phyloP scores from a whole-genome alignment of 2,329 filamentous ascomycete species.

The Fusarium torulosum region DNA sequence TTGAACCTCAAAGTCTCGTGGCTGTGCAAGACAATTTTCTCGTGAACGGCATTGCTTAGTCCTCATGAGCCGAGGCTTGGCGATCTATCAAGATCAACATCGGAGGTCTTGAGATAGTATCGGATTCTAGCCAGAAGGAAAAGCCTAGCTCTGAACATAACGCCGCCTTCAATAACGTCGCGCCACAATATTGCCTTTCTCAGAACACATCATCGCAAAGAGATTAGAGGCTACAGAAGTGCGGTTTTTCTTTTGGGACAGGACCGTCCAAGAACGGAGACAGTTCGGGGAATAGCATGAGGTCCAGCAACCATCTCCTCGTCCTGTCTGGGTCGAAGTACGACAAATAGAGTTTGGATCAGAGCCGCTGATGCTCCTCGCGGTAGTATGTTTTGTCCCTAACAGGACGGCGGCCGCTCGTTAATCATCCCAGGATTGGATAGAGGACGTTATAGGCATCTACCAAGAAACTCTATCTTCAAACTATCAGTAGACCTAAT shows the following conservation, averaged over 20 bases:
- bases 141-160: constrained; percentile 9
- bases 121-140: neutral
- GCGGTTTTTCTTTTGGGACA: constrained; percentile 1
- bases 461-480: constrained; percentile 28
- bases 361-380: constrained; percentile 35
- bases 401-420: constrained; percentile 9
- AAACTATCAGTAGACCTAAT: constrained; percentile 7
- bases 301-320: constrained; percentile 8
- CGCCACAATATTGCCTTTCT: constrained; percentile 32
- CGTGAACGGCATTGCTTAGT: neutral
- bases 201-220: constrained; percentile 5
- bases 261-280: constrained; percentile 10
- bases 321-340: constrained; percentile 11
- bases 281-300: constrained; percentile 16
- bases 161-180: constrained; percentile 28
- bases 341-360: constrained; percentile 24
- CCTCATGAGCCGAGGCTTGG: neutral
- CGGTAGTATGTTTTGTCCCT: constrained; percentile 5
- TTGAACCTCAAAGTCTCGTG: constrained; percentile 1
- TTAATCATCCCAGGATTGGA: constrained; percentile 7
- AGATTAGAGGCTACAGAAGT: neutral
- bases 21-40: neutral
- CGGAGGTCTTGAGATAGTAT: constrained; percentile 1
- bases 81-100: constrained; percentile 1
- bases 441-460: constrained; percentile 36